A percentile compares a stretch with the other conserved stretches of the same genome.
phyloP scores from a whole-genome alignment of 345 rosid genomes.

The Excoecaria cochinchinensis region DNA sequence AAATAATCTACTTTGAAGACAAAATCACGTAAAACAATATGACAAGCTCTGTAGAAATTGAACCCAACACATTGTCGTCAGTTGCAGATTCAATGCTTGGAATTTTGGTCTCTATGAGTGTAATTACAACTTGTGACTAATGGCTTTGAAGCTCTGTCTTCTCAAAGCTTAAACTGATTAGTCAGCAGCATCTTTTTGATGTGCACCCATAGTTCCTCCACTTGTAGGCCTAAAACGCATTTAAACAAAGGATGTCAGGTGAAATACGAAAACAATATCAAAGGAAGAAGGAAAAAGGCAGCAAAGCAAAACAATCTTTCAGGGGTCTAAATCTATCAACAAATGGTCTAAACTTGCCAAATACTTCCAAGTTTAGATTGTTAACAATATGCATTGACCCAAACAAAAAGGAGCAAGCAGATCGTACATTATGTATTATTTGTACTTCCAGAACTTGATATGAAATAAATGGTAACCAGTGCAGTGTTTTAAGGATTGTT shows the following conservation, averaged over 20 bases:
- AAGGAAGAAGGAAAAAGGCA: neutral
- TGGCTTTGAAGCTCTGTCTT: neutral
- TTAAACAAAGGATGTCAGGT: neutral
- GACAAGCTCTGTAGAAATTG: too few relatives aligned
- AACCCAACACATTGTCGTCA: too few relatives aligned
- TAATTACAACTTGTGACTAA: neutral
- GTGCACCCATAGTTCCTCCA: neutral
- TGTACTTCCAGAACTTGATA: too few relatives aligned
- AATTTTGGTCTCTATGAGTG: too few relatives aligned
- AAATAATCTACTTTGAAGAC: too few relatives aligned
- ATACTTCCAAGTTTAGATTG: neutral
- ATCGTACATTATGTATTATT: too few relatives aligned
- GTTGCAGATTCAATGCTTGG: too few relatives aligned
- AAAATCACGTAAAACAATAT: too few relatives aligned
- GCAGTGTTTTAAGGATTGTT: too few relatives aligned
- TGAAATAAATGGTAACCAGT: too few relatives aligned
- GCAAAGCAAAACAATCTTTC: neutral
- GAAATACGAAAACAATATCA: neutral
- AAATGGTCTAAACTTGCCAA: neutral
- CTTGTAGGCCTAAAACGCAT: constrained; percentile 4
- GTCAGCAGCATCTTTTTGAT: neutral
- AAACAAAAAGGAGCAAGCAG: too few relatives aligned
- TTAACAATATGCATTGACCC: neutral
- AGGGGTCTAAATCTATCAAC: neutral
- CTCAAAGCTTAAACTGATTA: neutral